phyloP scores from a whole-genome alignment of 352 stramenopile species.

The Blastocystis sp. region DNA sequence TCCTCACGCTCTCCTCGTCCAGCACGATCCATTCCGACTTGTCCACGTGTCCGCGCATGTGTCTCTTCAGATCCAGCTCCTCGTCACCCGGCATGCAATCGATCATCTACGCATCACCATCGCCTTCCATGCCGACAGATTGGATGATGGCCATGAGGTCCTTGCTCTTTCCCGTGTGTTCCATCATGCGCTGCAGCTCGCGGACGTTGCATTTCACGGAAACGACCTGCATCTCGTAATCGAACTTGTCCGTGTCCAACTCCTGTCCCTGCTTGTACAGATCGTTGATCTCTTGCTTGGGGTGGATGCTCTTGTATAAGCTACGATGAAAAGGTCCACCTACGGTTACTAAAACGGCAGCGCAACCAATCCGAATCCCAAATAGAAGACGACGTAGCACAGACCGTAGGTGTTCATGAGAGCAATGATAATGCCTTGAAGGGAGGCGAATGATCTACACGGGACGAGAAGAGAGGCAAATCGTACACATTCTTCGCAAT shows the following conservation, averaged over 20 bases:
- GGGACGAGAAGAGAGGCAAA: neutral
- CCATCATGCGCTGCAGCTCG: neutral
- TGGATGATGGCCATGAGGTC: neutral
- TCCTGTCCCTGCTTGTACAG: neutral
- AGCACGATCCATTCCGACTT: neutral
- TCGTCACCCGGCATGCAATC: slow-evolving; percentile 38
- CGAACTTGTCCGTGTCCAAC: slow-evolving; percentile 10
- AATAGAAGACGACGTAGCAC: neutral
- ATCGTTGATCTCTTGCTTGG: neutral
- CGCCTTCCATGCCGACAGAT: neutral
- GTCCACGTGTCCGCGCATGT: neutral
- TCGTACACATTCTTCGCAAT: neutral
- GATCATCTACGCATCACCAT: neutral
- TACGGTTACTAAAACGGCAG: neutral
- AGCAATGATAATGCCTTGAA: neutral
- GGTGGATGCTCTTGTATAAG: neutral
- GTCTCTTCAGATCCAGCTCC: neutral
- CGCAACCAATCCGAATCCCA: neutral
- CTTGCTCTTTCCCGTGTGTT: neutral
- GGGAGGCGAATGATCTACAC: neutral
- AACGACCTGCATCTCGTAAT: slow-evolving; percentile 38
- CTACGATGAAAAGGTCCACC: neutral
- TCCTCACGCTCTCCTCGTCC: neutral
- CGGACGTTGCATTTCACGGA: slow-evolving; percentile 28
- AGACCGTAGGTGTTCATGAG: slow-evolving; percentile 28